Base-by-base conservation (phyloP, 495 filamentous ascomycete species). In the Penicillium simplicissimum region DNA sequence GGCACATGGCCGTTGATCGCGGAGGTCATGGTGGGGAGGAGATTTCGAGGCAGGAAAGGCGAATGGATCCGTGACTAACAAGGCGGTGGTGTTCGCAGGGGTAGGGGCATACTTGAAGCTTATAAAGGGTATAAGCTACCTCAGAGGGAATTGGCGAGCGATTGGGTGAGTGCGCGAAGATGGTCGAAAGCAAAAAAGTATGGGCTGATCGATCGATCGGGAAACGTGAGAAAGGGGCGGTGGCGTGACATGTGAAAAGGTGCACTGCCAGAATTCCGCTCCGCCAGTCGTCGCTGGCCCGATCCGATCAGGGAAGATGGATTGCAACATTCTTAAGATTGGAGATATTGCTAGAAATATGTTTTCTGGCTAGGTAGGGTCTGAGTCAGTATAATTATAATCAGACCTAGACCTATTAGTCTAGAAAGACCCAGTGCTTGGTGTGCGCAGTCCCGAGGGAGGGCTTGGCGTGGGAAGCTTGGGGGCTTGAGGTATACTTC, bases 231-330 rank as follows among this genome's bases (percentile, higher is more conserved):
- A 68, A 64, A 62, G 68, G 58, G 56, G 62, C 23, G 72, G 72
- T 76, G 74, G 73, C 74, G 60, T 77, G 74, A 75, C 74, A 75
- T 75, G 73, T 76, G 74, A 77, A 71, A 57, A 51, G n/a, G 14
- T 17, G 4, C 15, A 9, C 38, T 6, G 4, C 28, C 28, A 5
- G 28, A 31, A 31, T 31, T 31, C 28, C 28, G 28, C 9, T n/a
- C 37, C 37, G 37, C 14, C 37, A n/a, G 37, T 38, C 11, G 15
- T 38, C 36, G 36, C 11, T 1, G 36, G 6, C 36, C 4, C 28
- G 28, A 31, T 31, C 28, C 28, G 28, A 31, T 40, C 37, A 40
- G 42, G 17, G 17, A 0, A 4, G 42, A 45, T 15, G 19, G 17
- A 21, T 23, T 21, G 40, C 8, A 9, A 45, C 17, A 45, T 45